A percentile compares a stretch with the other conserved stretches of the same genome.
These are phyloP conservation scores for Pythium insidiosum DNA, from an alignment of 352 stramenopile species.

Conservation along the genomic window DNA sequence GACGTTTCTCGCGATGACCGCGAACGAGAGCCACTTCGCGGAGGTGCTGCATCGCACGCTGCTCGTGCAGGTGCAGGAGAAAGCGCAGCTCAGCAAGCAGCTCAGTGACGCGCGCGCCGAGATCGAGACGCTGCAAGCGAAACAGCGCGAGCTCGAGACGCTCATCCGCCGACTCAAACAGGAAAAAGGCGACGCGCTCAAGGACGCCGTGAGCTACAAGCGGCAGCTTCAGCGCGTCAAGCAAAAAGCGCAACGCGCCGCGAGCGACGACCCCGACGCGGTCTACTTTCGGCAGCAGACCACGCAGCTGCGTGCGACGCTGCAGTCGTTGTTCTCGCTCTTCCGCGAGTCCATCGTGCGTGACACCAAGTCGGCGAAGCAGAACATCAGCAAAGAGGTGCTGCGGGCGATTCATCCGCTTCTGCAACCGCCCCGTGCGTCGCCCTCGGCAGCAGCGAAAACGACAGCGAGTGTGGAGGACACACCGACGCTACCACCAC, in stretches of 20 bases:
- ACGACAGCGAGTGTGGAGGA: neutral
- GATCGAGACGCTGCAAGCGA: slow-evolving; percentile 21
- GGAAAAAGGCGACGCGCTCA: slow-evolving; percentile 35
- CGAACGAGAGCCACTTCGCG: slow-evolving; percentile 47
- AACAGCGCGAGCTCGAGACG: slow-evolving; percentile 27
- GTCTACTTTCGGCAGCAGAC: slow-evolving; percentile 38
- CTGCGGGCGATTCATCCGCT: slow-evolving; percentile 11
- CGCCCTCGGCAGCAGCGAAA: neutral
- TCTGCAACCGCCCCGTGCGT: neutral
- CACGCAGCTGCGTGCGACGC: slow-evolving; percentile 22
- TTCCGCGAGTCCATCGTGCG: slow-evolving; percentile 36
- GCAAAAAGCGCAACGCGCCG: slow-evolving; percentile 19
- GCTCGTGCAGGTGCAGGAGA: slow-evolving; percentile 28
- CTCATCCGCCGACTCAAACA: slow-evolving; percentile 40
- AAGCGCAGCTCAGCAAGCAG: slow-evolving; percentile 17
- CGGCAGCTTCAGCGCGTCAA: slow-evolving; percentile 45
- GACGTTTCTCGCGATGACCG: slow-evolving; percentile 48
- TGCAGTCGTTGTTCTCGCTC: slow-evolving; percentile 30
- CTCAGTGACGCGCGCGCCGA: slow-evolving; percentile 15
- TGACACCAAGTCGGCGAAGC: slow-evolving; percentile 54
- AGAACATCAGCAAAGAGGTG: slow-evolving; percentile 46
- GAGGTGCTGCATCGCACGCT: slow-evolving; percentile 41
- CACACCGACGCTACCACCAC: too few species aligned
- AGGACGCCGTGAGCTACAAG: slow-evolving; percentile 53
- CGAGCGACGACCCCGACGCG: slow-evolving; percentile 19